Evolutionary conservation across 2,329 filamentous ascomycete genomes (phyloP), one percentile per base, ranked within the genome.

Genomic region (Trichothecium sympodiale): DNA sequence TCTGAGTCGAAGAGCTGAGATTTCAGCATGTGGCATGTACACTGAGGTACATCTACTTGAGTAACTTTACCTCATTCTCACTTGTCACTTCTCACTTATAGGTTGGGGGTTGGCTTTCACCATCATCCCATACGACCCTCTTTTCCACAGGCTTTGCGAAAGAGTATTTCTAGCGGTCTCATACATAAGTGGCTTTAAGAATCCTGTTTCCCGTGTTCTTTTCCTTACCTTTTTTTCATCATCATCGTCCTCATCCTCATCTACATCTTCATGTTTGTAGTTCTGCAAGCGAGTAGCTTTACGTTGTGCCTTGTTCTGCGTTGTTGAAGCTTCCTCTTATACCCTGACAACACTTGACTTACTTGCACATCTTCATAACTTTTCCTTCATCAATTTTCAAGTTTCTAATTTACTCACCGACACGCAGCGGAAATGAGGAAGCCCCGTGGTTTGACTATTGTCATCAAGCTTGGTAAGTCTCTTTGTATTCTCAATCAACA

Each of bases 381-480:
- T 25, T 25, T 25, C 20, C 20, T 6, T 25, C 6, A 6, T 25
- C 20, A 25, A 25, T 25, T 10, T 25, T 25, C 20, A 25, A 25
- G 6, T 25, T 25, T 6, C 10, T 10, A 6, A 25, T 6, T 25
- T 25, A 25, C 20, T 25, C 20, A 25, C 20, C 20, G 20, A 25
- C 20, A 25, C 20, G 10, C 20, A 25, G 52, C 60, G 71, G 72
- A 57, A 46, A 83, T 83, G 78, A 84, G 77, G 65, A 65, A 61
- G 29, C 59, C 61, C 36, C 80, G 75, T 45, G 43, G 50, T 31
- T 43, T 55, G 44, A 60, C 55, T 16, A 37, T 43, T 18, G 41
- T 93, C 49, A 89, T 93, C 51, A 93, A 93, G 65, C 74, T 93
- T 44, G 85, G 85, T 91, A 71, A 56, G 71, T 42, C 12, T 10